Base-by-base conservation (phyloP, 2,329 filamentous ascomycete genomes). In the Chaetomium sp. region DNA sequence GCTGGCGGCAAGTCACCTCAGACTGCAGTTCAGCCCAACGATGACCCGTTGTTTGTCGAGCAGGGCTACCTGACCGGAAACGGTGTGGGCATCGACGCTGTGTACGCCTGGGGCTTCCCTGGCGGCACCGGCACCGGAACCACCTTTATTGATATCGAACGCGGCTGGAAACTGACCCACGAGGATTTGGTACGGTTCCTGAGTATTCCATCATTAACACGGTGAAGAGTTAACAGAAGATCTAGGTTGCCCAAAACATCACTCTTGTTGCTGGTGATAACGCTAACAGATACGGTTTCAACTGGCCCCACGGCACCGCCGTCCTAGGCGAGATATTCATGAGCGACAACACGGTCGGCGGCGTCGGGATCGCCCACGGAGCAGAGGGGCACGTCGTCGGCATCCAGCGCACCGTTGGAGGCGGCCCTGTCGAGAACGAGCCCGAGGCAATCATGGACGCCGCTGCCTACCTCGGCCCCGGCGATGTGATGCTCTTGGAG, bases 251-350 rank as follows among this genome's bases (percentile, higher is more conserved):
- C 10, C 3, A 33, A 21, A 23, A 13, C 42, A 57, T 51, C 33
- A 63, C 45, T 25, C 42, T 59, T 4, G 19, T 59, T 1, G 19
- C 42, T 8, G 57, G 57, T 2, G 4, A 23, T 5, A 59, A 59
- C 45, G 33, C 23, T 10, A 38, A 38, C 9, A 12, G 53, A 9
- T 56, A 56, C 21, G 45, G 29, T 27, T 42, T 19, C 7, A 50
- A 59, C 57, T 50, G 16, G 23, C 45, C 65, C 2, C 67, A 68
- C 54, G 67, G 67, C 19, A 68, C 67, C 12, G 45, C 65, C 3
- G 67, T 68, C 16, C 62, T 68, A 8, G 67, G 67, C 5, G 65
- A 64, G 60, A 63, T 68, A n/a, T 45, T 68, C 42, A 68, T 67
- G 67, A 51, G 42, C 3, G 67, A 68, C 57, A 68, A 68, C 60